Evolutionary conservation across 2,329 filamentous ascomycete genomes (phyloP), one percentile per base, ranked within the genome.

Genomic region (Aspergillus jensenii): DNA sequence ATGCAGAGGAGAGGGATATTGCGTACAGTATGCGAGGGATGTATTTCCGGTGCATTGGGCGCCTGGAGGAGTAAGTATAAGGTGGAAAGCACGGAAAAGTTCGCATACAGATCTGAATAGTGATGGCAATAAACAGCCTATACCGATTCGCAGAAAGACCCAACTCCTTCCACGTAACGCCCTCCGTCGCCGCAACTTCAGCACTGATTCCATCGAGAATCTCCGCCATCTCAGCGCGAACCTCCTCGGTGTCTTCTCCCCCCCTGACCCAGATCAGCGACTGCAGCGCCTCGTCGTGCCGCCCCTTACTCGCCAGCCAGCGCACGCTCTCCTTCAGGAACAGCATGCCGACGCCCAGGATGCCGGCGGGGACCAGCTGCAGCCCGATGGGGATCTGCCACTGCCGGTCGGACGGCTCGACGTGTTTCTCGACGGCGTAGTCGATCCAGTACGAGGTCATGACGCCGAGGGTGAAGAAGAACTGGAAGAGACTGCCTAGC

Each of bases 21-120:
- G 15, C 45, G 15, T 55, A 61, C 79, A 83, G 60, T 71, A 71
- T 1, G 68, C 81, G 12, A 83, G 67, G 0, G 78, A 78, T 0
- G 79, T 82, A 59, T 80, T 82, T 47, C 81, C 80, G 1, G 79
- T 82, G 21, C 82, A 70, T 67, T 84, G 80, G 4, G 60, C 61
- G 6, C 52, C 60, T 62, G 39, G 4, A 12, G 33, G 12, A n/a
- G 15, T 41, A 1, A 31, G 27, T 40, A 23, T 56, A 44, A 62
- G 45, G 40, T 27, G 11, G 40, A 14, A 14, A 2, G 19, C 21
- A 39, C 15, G 4, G 7, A 46, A 23, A 6, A 12, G 33, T 3
- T 8, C 1, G 19, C 58, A 2, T 59, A 61, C 40, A 71, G 67
- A 80, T 79, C 53, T 82, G 80, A 21, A 82, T 78, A 33, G 78